phyloP scores from a whole-genome alignment of 495 filamentous ascomycete genomes.

The Talaromyces nanjingensis region DNA sequence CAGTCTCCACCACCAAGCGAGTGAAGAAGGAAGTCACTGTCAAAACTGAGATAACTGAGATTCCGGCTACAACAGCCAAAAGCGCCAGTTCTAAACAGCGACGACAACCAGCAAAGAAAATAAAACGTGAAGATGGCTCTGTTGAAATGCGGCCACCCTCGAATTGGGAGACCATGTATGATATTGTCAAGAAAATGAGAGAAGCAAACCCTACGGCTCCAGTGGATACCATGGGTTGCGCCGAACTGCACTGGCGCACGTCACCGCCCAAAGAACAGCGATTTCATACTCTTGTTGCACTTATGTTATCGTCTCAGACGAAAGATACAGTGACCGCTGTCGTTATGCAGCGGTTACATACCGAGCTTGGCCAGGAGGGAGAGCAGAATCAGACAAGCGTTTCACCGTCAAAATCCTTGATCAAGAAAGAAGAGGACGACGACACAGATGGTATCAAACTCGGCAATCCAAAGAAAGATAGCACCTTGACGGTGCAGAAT shows the following conservation, averaged over 20 bases:
- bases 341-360: conserved; percentile 74
- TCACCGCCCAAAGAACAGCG: conserved; percentile 53
- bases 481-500: conserved; percentile 65
- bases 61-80: not conserved
- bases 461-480: conserved; percentile 33
- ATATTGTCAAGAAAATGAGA: conserved; percentile 72
- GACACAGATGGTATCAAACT: conserved; percentile 10
- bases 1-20: conserved; percentile 3
- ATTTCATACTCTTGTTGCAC: conserved; percentile 83
- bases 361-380: conserved; percentile 51
- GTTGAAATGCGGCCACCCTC: conserved; percentile 58
- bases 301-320: conserved; percentile 97
- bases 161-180: conserved; percentile 82
- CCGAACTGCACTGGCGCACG: conserved; percentile 50
- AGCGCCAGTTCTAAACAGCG: conserved; percentile 25
- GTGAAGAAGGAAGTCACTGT: not conserved
- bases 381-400: not conserved
- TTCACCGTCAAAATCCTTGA: conserved; percentile 16
- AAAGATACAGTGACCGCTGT: conserved; percentile 90
- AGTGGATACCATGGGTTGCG: conserved; percentile 98
- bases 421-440: conserved; percentile 16
- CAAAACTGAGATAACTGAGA: conserved; percentile 10
- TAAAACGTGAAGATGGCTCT: conserved; percentile 48
- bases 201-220: conserved; percentile 64
- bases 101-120: conserved; percentile 59